These are phyloP conservation scores for Tripterygium wilfordii DNA, from an alignment of 177 flowering plant species.

Conservation along the genomic window DNA sequence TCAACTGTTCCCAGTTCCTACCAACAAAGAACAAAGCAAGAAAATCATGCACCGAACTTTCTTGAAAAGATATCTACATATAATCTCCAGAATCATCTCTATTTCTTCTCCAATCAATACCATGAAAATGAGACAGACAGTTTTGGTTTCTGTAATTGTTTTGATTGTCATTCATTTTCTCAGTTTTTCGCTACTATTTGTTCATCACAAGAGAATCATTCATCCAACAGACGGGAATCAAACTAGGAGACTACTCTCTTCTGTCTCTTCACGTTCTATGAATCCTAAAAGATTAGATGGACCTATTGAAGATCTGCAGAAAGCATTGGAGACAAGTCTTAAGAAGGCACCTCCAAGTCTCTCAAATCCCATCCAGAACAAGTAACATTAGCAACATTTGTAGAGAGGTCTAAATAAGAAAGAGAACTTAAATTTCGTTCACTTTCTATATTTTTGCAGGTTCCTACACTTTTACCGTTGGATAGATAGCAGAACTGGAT, in stretches of 20 bases:
- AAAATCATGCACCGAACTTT: too few relatives aligned
- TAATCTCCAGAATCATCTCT: too few relatives aligned
- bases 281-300: constrained; percentile 9
- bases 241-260: constrained; percentile 12
- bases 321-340: constrained; percentile 33
- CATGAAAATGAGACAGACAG: constrained; percentile 12
- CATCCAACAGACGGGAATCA: not conserved
- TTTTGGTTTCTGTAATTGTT: constrained; percentile 8
- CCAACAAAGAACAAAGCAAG: too few relatives aligned
- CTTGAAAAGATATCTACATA: too few relatives aligned
- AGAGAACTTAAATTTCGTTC: constrained; percentile 10
- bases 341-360: constrained; percentile 38
- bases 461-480: constrained; percentile 5
- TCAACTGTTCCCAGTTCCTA: constrained; percentile 31
- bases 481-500: constrained; percentile 15
- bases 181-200: constrained; percentile 4
- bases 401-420: constrained; percentile 14
- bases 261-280: constrained; percentile 11
- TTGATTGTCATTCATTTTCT: too few relatives aligned
- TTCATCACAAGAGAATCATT: constrained; percentile 2
- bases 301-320: constrained; percentile 13
- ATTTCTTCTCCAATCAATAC: not conserved
- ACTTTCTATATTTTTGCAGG: constrained; percentile 22
- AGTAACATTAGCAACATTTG: not conserved
- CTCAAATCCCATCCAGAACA: constrained; percentile 52